A percentile compares a stretch with the other conserved stretches of the same genome.
Evolutionary conservation across 176 grass and related monocot species (phyloP).

Genomic region (Musa acuminata): DNA sequence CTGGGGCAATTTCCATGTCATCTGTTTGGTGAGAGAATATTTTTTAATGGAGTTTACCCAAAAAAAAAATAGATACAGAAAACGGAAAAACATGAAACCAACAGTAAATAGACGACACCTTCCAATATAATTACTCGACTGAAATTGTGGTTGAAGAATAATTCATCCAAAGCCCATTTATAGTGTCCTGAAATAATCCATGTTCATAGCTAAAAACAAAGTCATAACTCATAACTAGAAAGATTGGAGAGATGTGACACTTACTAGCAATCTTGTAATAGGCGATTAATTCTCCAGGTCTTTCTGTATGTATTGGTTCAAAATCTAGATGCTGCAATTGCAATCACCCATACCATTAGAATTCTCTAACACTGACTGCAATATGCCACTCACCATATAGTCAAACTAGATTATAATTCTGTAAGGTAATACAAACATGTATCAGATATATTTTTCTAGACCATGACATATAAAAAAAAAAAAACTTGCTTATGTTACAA

Average conservation of each 20-base stretch:
- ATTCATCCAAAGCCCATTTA: constrained; percentile 90
- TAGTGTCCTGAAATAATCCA: constrained; percentile 64
- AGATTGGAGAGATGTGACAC: constrained; percentile 24
- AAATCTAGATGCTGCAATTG: constrained; percentile 72
- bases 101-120: constrained; percentile 43
- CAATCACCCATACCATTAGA: constrained; percentile 14
- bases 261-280: constrained; percentile 99
- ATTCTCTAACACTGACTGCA: not conserved
- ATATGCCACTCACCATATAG: not conserved
- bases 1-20: constrained; percentile 96
- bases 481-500: too few relatives aligned
- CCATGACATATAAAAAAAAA: too few relatives aligned
- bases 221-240: constrained; percentile 9
- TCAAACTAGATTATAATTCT: not conserved
- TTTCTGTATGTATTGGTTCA: constrained; percentile 84
- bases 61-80: constrained; percentile 8
- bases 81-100: constrained; percentile 17
- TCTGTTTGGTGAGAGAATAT: constrained; percentile 39
- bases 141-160: constrained; percentile 77
- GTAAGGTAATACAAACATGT: too few relatives aligned
- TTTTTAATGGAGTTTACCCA: constrained; percentile 18
- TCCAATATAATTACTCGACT: constrained; percentile 89
- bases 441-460: too few relatives aligned
- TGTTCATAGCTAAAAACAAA: constrained; percentile 22
- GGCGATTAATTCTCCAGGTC: constrained; percentile 77